A percentile compares a stretch with the other conserved stretches of the same genome.
These are phyloP conservation scores for Pelagomonas calceolata DNA, from an alignment of 108 stramenopile genomes.

Conservation along the genomic window DNA sequence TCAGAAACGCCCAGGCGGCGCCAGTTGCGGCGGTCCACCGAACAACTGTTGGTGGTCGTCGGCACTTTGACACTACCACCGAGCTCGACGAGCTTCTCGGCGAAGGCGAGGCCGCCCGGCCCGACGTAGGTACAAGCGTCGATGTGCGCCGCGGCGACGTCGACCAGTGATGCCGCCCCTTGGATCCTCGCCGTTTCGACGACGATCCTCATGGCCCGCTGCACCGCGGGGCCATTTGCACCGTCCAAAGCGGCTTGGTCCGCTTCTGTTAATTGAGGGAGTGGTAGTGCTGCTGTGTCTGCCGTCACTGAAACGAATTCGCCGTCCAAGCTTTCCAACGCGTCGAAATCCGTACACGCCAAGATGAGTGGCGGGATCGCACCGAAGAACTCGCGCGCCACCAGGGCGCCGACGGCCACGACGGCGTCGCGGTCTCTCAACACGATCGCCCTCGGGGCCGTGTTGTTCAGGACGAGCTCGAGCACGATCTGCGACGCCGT, in stretches of 20 bases:
- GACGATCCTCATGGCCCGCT: not conserved
- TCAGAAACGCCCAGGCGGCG: conserved; percentile 44
- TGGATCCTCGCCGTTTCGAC: not conserved
- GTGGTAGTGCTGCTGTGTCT: conserved; percentile 12
- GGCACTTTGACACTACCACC: conserved; percentile 54
- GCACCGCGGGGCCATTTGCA: conserved; percentile 15
- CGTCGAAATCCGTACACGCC: not conserved
- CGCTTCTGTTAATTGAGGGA: too few relatives aligned
- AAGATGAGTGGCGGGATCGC: conserved; percentile 10
- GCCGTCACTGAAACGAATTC: too few relatives aligned
- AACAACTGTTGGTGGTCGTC: conserved; percentile 64
- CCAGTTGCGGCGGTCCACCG: conserved; percentile 58
- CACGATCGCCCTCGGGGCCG: conserved; percentile 50
- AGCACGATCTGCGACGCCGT: conserved; percentile 66
- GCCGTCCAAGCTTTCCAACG: not conserved
- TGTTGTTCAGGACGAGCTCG: conserved; percentile 54
- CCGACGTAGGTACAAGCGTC: conserved; percentile 76
- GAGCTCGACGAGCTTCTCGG: conserved; percentile 41
- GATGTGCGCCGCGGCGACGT: conserved; percentile 47
- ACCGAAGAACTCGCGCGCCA: conserved; percentile 54
- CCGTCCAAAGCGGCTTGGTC: conserved; percentile 33
- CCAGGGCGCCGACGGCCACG: conserved; percentile 51
- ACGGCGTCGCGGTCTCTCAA: conserved; percentile 47
- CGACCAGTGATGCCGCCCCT: not conserved
- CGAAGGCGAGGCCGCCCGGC: conserved; percentile 54